Evolutionary conservation across 2,329 filamentous ascomycete genomes (phyloP).

Genomic region (Aspergillus quadricinctus): DNA sequence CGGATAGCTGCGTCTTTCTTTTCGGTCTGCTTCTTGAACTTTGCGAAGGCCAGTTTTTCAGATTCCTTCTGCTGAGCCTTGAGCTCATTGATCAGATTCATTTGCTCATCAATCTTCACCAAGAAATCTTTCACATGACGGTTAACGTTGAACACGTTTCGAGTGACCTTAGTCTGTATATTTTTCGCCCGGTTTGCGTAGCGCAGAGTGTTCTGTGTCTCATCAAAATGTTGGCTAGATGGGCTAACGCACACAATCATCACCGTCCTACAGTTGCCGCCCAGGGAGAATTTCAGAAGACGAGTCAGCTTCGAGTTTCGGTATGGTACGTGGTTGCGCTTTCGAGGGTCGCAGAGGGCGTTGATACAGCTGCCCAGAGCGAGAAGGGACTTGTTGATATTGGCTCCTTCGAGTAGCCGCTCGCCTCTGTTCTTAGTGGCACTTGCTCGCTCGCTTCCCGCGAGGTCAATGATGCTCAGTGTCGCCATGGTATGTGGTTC

Average conservation of each 20-base stretch:
- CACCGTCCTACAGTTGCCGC: constrained; percentile 96
- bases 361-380: constrained; percentile 97
- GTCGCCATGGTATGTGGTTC: constrained; percentile 98
- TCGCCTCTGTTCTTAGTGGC: constrained; percentile 96
- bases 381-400: constrained; percentile 98
- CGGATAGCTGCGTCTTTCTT: constrained; percentile 72
- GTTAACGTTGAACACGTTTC: constrained; percentile 98
- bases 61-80: constrained; percentile 88
- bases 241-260: constrained; percentile 99
- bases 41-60: constrained; percentile 74
- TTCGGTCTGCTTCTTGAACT: constrained; percentile 85
- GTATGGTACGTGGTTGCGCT: constrained; percentile 92
- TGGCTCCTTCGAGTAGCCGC: constrained; percentile 85
- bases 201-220: constrained; percentile 94
- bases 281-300: constrained; percentile 91
- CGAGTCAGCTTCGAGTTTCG: constrained; percentile 96
- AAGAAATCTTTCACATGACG: constrained; percentile 98
- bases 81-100: constrained; percentile 92
- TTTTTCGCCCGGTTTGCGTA: constrained; percentile 99
- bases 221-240: constrained; percentile 93
- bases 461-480: constrained; percentile 94
- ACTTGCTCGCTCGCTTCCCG: constrained; percentile 90
- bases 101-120: constrained; percentile 98
- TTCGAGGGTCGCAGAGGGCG: constrained; percentile 86
- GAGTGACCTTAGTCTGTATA: constrained; percentile 98